Percentiles rank a stretch among this genome's conserved stretches.
Conservation (phyloP, 345 rosid species). For the Ricinus communis region DNA sequence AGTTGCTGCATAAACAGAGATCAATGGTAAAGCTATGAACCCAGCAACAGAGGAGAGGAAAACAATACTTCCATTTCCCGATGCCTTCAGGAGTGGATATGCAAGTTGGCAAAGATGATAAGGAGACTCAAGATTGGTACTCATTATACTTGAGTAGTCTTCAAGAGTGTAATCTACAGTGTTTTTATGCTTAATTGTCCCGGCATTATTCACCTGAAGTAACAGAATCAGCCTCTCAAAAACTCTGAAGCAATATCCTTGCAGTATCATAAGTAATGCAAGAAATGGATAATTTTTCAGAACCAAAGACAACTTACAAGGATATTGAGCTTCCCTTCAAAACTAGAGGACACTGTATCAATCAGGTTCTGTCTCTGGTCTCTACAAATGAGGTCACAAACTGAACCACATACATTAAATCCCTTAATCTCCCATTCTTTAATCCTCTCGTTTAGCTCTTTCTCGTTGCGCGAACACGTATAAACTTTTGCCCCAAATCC, state of each 20-base stretch:
- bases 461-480: conserved; percentile 13
- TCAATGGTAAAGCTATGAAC: neutral
- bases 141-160: conserved; percentile 39
- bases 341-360: neutral
- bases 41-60: conserved; percentile 28
- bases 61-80: conserved; percentile 51
- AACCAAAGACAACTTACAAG: conserved; percentile 8
- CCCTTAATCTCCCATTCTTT: conserved; percentile 15
- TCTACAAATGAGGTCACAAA: conserved; percentile 11
- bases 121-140: conserved; percentile 52
- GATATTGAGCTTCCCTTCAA: conserved; percentile 22
- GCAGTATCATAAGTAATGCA: no score
- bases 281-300: no score
- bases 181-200: neutral
- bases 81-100: conserved; percentile 47
- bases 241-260: no score
- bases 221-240: neutral
- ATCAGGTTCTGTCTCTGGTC: conserved; percentile 17
- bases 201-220: conserved; percentile 44
- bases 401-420: conserved; percentile 16
- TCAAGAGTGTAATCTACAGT: conserved; percentile 24
- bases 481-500: conserved; percentile 20
- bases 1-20: conserved; percentile 9
- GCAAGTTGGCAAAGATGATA: conserved; percentile 61
- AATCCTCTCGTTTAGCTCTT: conserved; percentile 11